Evolutionary conservation across 2,329 filamentous ascomycete genomes (phyloP).

Genomic region (Colletotrichum spinosum): DNA sequence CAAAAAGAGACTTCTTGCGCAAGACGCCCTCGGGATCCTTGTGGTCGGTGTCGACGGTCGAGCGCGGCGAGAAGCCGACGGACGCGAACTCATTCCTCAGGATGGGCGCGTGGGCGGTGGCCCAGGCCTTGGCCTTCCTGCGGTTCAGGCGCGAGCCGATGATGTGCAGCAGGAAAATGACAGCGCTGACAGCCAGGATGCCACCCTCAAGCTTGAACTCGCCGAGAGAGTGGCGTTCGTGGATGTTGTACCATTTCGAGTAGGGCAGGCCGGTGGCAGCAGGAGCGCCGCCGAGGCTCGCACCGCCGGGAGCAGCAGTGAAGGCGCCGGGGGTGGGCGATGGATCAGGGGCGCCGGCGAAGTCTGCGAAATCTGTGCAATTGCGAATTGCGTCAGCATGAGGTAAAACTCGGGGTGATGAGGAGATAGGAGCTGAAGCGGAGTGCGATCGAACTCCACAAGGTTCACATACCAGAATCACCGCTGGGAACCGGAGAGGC

Average conservation of each 20-base stretch:
- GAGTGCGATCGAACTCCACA: too few relatives aligned
- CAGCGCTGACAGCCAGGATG: constrained; percentile 78
- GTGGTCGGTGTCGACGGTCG: constrained; percentile 59
- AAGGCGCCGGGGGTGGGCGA: constrained; percentile 57
- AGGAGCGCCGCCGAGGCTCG: constrained; percentile 55
- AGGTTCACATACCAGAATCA: constrained; percentile 70
- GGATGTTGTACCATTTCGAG: constrained; percentile 96
- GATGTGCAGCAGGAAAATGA: constrained; percentile 83
- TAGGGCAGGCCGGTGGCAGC: constrained; percentile 72
- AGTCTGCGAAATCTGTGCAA: constrained; percentile 88
- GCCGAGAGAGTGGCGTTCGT: constrained; percentile 84
- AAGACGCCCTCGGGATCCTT: constrained; percentile 62
- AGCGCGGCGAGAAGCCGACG: constrained; percentile 80
- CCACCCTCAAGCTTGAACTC: constrained; percentile 92
- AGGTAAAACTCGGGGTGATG: constrained; percentile 33
- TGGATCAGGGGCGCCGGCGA: constrained; percentile 81
- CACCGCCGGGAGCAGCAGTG: constrained; percentile 57
- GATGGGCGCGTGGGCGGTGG: constrained; percentile 76
- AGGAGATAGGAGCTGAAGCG: constrained; percentile 26
- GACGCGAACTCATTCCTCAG: constrained; percentile 86
- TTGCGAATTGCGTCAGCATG: constrained; percentile 42
- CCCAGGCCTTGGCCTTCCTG: constrained; percentile 83
- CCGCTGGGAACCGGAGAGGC: constrained; percentile 61
- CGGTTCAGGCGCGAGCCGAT: constrained; percentile 86
- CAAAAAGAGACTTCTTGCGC: constrained; percentile 88